Evolutionary conservation across 495 filamentous ascomycete genomes (phyloP).

Genomic region (Penicillium fimorum): DNA sequence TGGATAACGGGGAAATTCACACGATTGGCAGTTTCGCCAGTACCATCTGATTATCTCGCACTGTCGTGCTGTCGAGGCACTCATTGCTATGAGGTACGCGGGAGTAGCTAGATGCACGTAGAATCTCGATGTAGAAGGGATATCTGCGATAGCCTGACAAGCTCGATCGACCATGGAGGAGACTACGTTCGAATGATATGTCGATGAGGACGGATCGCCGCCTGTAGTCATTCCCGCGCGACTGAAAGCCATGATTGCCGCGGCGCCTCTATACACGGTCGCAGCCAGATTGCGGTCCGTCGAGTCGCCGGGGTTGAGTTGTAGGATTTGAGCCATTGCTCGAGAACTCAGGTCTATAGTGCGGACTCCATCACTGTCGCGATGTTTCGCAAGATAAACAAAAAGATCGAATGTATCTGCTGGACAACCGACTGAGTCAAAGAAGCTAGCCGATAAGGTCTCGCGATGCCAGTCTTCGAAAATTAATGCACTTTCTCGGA

Average conservation of each 20-base stretch:
- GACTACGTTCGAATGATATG: slow-evolving; percentile 8
- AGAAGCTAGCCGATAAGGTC: slow-evolving; percentile 22
- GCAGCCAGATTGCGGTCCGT: slow-evolving; percentile 22
- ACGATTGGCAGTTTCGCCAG: slow-evolving; percentile 30
- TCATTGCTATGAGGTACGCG: slow-evolving; percentile 25
- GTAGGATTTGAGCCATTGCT: slow-evolving; percentile 26
- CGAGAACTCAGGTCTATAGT: slow-evolving; percentile 20
- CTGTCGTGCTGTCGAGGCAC: slow-evolving; percentile 21
- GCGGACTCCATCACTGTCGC: slow-evolving; percentile 4
- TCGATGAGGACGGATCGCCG: background rate
- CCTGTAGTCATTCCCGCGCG: slow-evolving; percentile 8
- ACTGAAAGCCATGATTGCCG: slow-evolving; percentile 27
- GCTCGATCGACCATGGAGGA: slow-evolving; percentile 26
- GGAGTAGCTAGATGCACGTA: slow-evolving; percentile 33
- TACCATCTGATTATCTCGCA: slow-evolving; percentile 28
- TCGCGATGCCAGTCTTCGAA: slow-evolving; percentile 37
- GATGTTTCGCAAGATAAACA: slow-evolving; percentile 23
- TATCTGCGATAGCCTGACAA: slow-evolving; percentile 23
- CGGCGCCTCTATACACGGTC: slow-evolving; percentile 29
- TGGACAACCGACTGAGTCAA: slow-evolving; percentile 34
- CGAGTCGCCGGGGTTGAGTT: slow-evolving; percentile 6
- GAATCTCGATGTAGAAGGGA: slow-evolving; percentile 27
- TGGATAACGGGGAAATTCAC: slow-evolving; percentile 33
- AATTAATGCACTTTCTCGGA: slow-evolving; percentile 24
- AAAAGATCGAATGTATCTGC: slow-evolving; percentile 33